phyloP scores from a whole-genome alignment of 2,329 filamentous ascomycete genomes.

The Endoconidiophora polonica region DNA sequence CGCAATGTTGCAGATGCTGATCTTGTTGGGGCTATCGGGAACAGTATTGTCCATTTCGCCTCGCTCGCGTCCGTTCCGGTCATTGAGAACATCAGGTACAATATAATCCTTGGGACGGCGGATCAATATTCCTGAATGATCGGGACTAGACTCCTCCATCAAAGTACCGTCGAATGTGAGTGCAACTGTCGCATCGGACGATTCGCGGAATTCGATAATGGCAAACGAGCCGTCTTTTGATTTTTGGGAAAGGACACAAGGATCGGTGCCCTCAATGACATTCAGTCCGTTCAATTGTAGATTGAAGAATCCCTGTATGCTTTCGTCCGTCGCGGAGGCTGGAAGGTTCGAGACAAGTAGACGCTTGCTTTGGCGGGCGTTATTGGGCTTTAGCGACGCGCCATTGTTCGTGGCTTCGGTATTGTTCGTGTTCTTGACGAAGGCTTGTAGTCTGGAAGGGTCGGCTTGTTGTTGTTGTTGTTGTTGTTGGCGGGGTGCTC shows the following conservation, averaged over 20 bases:
- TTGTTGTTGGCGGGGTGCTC: constrained; percentile 82
- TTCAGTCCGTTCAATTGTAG: constrained; percentile 94
- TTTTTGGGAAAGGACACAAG: constrained; percentile 70
- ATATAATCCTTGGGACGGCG: constrained; percentile 93
- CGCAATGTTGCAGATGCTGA: constrained; percentile 81
- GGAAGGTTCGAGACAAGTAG: constrained; percentile 78
- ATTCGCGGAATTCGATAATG: constrained; percentile 75
- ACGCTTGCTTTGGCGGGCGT: constrained; percentile 86
- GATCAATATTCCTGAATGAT: constrained; percentile 56
- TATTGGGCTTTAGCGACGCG: constrained; percentile 75
- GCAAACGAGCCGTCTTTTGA: constrained; percentile 67
- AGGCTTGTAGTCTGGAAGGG: constrained; percentile 79
- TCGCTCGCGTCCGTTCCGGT: constrained; percentile 56
- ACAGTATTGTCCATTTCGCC: constrained; percentile 67
- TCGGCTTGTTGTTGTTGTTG: constrained; percentile 78
- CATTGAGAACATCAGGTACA: constrained; percentile 54
- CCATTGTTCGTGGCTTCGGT: constrained; percentile 47
- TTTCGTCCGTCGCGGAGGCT: constrained; percentile 54
- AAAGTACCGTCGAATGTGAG: constrained; percentile 76
- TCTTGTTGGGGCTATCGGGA: constrained; percentile 85
- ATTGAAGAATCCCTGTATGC: constrained; percentile 76
- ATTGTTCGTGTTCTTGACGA: constrained; percentile 49
- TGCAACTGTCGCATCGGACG: constrained; percentile 78
- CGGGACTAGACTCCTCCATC: constrained; percentile 48
- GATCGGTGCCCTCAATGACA: constrained; percentile 66